phyloP scores from a whole-genome alignment of 2,329 filamentous ascomycete species.

The Geosmithia flava region DNA sequence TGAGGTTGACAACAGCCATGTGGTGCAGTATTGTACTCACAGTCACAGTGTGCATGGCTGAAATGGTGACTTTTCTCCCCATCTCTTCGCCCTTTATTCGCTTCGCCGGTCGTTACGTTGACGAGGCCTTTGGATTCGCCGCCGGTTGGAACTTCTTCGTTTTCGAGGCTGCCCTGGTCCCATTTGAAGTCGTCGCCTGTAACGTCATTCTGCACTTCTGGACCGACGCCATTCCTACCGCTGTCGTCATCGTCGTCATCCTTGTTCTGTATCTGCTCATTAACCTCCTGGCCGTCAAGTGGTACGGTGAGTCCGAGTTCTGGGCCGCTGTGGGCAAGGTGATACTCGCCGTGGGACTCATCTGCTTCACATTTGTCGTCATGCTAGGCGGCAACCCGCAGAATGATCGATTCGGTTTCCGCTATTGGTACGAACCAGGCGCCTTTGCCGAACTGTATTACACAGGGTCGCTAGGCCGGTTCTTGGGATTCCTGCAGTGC shows the following conservation, averaged over 20 bases:
- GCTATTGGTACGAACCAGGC: constrained; percentile 53
- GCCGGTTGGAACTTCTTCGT: constrained; percentile 66
- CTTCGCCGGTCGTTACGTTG: constrained; percentile 63
- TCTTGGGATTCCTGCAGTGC: constrained; percentile 65
- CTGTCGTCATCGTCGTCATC: constrained; percentile 46
- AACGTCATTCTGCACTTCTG: constrained; percentile 52
- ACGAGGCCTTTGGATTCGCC: constrained; percentile 62
- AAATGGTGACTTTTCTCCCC: constrained; percentile 67
- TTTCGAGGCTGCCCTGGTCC: constrained; percentile 55
- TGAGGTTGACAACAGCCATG: constrained; percentile 12
- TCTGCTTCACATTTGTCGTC: constrained; percentile 67
- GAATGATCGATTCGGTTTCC: constrained; percentile 60
- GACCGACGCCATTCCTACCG: constrained; percentile 46
- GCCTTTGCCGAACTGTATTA: constrained; percentile 57
- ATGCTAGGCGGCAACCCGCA: constrained; percentile 76
- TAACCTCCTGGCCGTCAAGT: constrained; percentile 62
- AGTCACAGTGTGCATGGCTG: constrained; percentile 51
- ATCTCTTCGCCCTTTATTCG: constrained; percentile 70
- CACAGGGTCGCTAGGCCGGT: constrained; percentile 54
- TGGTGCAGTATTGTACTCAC: constrained; percentile 51
- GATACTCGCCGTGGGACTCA: constrained; percentile 56
- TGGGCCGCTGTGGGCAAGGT: constrained; percentile 61
- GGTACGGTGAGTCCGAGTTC: constrained; percentile 70
- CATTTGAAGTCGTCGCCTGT: constrained; percentile 55
- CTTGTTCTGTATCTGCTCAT: constrained; percentile 35